Evolutionary conservation across 306 rosid species (phyloP), one percentile per base, ranked within the genome.

Genomic region (Vigna trinervia): DNA sequence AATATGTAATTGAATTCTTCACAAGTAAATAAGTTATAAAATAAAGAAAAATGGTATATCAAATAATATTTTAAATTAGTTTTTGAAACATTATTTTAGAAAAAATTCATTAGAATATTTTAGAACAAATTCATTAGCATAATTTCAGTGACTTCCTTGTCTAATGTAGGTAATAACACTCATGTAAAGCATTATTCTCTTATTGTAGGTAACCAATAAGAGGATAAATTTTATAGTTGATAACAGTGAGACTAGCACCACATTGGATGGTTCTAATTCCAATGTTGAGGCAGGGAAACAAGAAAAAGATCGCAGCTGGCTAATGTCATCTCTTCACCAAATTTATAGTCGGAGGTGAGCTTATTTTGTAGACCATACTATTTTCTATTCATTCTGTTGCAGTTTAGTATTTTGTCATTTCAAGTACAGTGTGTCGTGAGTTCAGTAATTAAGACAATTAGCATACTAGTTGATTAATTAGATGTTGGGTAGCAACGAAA

Each of bases 191-290:
- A 69, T 53, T 67, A 32, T 63, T 82, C 58, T 81, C 68, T 73
- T 59, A 17, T 80, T 78, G 57, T 84, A 93, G 98, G 90, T 93
- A 60, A 93, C 98, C 71, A 89, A 82, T 68, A 88, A 89, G 85
- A 85, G 97, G 85, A 89, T 93, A 79, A 93, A 93, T 88, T 91
- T 93, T 81, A 86, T 93, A 83, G 93, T 91, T 72, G 97, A 90
- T 75, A 86, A 66, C 78, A 86, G 88, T 30, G 97, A 86, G 80
- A 53, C 77, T 74, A 82, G 86, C 80, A 54, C 82, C 53, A 43
- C 81, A 67, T 59, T 57, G 36, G 90, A 88, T 69, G 86, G 73
- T 60, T 59, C 62, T 63, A 88, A 78, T 80, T 65, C 87, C 38
- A 62, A 80, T 77, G 78, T 51, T 62, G 88, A 87, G 76, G 64